Conservation (phyloP, 2,329 filamentous ascomycete genomes). For the Sclerotinia sclerotiorum region DNA sequence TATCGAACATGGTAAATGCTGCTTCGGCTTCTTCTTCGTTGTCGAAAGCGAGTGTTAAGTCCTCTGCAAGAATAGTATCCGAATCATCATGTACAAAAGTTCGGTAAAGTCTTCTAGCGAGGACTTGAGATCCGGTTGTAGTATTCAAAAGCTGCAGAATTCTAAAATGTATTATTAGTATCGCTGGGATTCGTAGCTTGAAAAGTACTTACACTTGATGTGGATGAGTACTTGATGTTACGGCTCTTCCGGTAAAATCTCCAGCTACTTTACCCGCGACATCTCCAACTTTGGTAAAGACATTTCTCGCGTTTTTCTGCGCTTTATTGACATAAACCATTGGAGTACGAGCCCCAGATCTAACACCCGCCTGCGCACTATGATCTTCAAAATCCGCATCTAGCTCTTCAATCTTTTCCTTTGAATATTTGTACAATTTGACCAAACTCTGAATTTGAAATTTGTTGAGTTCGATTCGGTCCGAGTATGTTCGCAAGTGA, state of each 20-base stretch:
- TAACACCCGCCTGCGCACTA: conserved; percentile 30
- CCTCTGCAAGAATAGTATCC: conserved; percentile 75
- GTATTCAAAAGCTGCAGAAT: conserved; percentile 74
- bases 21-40: conserved; percentile 83
- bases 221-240: conserved; percentile 71
- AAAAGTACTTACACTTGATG: conserved; percentile 62
- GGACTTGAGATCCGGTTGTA: conserved; percentile 72
- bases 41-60: conserved; percentile 75
- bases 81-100: conserved; percentile 75
- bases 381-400: conserved; percentile 72
- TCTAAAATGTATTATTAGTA: conserved; percentile 31
- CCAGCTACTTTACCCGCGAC: conserved; percentile 83
- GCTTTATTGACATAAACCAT: conserved; percentile 67
- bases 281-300: conserved; percentile 77
- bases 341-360: conserved; percentile 62
- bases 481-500: conserved; percentile 85
- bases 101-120: conserved; percentile 85
- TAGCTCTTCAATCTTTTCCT: conserved; percentile 63
- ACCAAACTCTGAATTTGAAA: conserved; percentile 73
- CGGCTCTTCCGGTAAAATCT: conserved; percentile 79
- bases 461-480: conserved; percentile 89
- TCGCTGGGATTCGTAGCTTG: neutral
- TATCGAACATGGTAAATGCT: conserved; percentile 91
- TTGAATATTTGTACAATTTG: conserved; percentile 65
- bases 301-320: conserved; percentile 72